Evolutionary conservation across 768 basidiomycete species (phyloP).

Genomic region (Glaciozyma antarctica): DNA sequence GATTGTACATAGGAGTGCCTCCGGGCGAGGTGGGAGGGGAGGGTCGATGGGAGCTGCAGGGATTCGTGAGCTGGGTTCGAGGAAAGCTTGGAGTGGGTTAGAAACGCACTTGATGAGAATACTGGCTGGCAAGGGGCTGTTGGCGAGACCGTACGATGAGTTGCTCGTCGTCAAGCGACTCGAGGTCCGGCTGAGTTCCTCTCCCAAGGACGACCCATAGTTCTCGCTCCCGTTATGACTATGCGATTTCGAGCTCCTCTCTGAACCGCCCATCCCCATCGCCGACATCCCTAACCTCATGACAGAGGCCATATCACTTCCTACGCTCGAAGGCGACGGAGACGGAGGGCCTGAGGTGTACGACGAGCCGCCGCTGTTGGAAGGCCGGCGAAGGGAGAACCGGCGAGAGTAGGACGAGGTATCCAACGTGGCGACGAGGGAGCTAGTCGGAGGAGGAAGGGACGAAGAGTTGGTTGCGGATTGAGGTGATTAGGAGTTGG

Average conservation of each 20-base stretch:
- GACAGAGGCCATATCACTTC: conserved; percentile 13
- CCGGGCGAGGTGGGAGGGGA: background rate
- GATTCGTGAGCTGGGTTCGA: background rate
- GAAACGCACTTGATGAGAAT: conserved; percentile 26
- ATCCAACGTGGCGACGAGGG: too few species aligned
- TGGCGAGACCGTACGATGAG: too few species aligned
- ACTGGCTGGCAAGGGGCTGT: background rate
- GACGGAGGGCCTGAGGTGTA: too few species aligned
- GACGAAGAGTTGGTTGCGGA: too few species aligned
- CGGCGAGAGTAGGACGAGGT: too few species aligned
- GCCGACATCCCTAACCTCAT: conserved; percentile 13
- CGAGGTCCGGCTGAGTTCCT: background rate
- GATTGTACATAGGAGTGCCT: background rate
- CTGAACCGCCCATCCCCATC: conserved; percentile 20
- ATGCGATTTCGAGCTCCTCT: background rate
- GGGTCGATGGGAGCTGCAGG: background rate
- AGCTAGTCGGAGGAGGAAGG: too few species aligned
- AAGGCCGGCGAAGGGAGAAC: too few species aligned
- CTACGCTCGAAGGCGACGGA: too few species aligned
- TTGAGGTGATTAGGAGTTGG: too few species aligned
- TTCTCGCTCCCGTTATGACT: too few species aligned
- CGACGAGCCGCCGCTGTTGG: too few species aligned
- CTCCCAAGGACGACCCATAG: too few species aligned
- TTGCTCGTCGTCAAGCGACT: background rate
- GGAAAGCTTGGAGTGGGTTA: background rate